Base-by-base conservation (phyloP, 1,284 basidiomycete genomes). In the Rhodotorula mucilaginosa region DNA sequence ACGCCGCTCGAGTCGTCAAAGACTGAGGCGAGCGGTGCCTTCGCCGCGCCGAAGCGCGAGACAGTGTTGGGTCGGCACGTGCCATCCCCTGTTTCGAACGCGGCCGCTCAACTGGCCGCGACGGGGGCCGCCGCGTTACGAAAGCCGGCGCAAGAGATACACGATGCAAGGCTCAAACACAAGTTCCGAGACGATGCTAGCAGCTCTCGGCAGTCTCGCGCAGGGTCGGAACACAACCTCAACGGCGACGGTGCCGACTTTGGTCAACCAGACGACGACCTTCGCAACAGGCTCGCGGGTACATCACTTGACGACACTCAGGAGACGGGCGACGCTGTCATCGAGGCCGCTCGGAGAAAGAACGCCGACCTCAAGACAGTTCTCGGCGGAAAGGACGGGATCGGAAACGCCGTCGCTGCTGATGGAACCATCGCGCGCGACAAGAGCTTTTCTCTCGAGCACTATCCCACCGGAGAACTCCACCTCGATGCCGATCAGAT, bases 161-260 rank as follows among this genome's bases (percentile, higher is more conserved):
- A 58, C 6, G 70, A 89, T 69, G 85, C 85, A 31, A 82, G 84
- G 3, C 79, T 90, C 46, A 62, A 61, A 48, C 34, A 64, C 31
- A 52, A 59, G 52, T 77, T 86, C 26, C 79, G 81, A 66, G 78
- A 83, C 26, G 83, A 85, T 12, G 29, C 52, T 18, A 19, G 26
- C 54, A 10, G 8, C 13, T 18, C 54, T 18, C 26, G 54, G 6
- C 54, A 29, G 15, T 12, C n/a, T 56, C 26, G n/a, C 12, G 26
- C 26, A 13, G 54, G 12, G 23, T 56, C 54, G 26, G 65, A 61
- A 26, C 47, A 74, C 47, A 70, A 65, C 48, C 54, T 65, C 39
- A 71, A 70, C 60, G 70, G 63, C 44, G 54, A 65, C 44, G 48
- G 57, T 29, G 67, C 56, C 23, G 70, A 68, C 60, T 15, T 61